phyloP scores from a whole-genome alignment of 192 early-diverging fungal genomes.

The Rhizoclosmatium sp. region DNA sequence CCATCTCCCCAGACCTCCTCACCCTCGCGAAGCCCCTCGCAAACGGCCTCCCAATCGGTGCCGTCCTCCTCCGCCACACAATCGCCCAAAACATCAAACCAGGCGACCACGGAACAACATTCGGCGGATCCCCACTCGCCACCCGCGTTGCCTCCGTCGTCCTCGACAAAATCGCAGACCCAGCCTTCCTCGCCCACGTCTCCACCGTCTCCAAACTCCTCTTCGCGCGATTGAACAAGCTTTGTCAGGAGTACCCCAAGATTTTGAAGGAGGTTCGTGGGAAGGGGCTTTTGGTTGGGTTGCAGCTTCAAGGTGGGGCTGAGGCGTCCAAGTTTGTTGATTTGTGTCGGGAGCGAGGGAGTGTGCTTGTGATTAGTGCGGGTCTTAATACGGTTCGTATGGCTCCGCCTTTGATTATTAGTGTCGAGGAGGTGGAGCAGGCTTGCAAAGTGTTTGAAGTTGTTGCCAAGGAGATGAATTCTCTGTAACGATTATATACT shows the following conservation, averaged over 20 bases:
- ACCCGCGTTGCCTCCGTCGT: conserved; percentile 85
- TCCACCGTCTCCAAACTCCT: conserved; percentile 70
- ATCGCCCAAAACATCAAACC: conserved; percentile 85
- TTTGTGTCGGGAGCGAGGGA: conserved; percentile 79
- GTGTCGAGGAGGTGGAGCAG: conserved; percentile 77
- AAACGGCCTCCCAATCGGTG: conserved; percentile 96
- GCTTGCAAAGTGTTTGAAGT: conserved; percentile 78
- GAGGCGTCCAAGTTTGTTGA: conserved; percentile 66
- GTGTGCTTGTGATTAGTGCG: conserved; percentile 84
- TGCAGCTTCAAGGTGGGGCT: conserved; percentile 63
- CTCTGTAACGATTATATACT: not conserved
- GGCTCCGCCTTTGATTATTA: conserved; percentile 87
- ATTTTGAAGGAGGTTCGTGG: conserved; percentile 83
- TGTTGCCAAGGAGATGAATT: conserved; percentile 53
- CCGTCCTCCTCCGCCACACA: conserved; percentile 77
- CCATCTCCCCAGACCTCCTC: conserved; percentile 86
- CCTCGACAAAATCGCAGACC: conserved; percentile 69
- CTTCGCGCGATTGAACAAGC: conserved; percentile 40
- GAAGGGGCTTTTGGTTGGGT: conserved; percentile 85
- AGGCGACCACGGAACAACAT: conserved; percentile 98
- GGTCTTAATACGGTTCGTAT: conserved; percentile 90
- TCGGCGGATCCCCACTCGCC: conserved; percentile 94
- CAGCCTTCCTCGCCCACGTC: conserved; percentile 80
- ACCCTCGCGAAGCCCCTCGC: conserved; percentile 98
- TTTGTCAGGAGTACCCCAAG: conserved; percentile 52